These are phyloP conservation scores for Pythium guiyangense DNA, from an alignment of 352 stramenopile genomes.

Conservation along the genomic window DNA sequence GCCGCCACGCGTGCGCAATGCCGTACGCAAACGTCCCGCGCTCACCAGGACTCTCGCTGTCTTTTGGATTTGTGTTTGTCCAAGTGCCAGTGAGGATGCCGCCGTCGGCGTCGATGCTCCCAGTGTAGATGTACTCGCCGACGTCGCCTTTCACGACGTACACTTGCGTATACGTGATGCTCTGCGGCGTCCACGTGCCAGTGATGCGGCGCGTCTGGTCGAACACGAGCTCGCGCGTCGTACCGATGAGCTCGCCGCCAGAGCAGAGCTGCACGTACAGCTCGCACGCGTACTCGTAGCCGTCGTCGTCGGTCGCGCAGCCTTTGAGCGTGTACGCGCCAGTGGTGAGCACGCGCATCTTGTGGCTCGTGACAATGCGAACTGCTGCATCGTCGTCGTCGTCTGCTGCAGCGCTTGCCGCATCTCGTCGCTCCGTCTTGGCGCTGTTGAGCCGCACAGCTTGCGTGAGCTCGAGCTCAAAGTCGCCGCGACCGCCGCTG, in stretches of 20 bases:
- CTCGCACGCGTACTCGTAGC: constrained; percentile 70
- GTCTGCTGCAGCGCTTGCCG: constrained; percentile 7
- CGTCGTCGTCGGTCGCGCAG: constrained; percentile 56
- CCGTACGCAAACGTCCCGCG: constrained; percentile 57
- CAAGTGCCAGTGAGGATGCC: constrained; percentile 41
- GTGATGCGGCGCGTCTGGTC: constrained; percentile 37
- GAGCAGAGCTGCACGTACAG: constrained; percentile 39
- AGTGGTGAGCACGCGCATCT: constrained; percentile 40
- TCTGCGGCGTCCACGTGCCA: constrained; percentile 28
- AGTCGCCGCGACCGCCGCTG: constrained; percentile 47
- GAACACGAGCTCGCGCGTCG: constrained; percentile 50
- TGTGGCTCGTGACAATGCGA: background rate
- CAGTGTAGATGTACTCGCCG: constrained; percentile 48
- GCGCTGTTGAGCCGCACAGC: constrained; percentile 5
- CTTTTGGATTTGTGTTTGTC: constrained; percentile 37
- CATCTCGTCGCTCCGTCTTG: background rate
- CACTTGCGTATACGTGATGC: constrained; percentile 42
- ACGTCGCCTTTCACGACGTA: constrained; percentile 62
- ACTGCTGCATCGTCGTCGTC: constrained; percentile 13
- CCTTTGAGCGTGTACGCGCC: constrained; percentile 52
- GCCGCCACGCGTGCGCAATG: constrained; percentile 28
- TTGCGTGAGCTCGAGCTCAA: constrained; percentile 44
- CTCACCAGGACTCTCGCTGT: constrained; percentile 27
- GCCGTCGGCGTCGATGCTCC: constrained; percentile 28
- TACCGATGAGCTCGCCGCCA: constrained; percentile 27